Base-by-base conservation (phyloP, 2,329 filamentous ascomycete genomes). In the Trichoderma breve region DNA sequence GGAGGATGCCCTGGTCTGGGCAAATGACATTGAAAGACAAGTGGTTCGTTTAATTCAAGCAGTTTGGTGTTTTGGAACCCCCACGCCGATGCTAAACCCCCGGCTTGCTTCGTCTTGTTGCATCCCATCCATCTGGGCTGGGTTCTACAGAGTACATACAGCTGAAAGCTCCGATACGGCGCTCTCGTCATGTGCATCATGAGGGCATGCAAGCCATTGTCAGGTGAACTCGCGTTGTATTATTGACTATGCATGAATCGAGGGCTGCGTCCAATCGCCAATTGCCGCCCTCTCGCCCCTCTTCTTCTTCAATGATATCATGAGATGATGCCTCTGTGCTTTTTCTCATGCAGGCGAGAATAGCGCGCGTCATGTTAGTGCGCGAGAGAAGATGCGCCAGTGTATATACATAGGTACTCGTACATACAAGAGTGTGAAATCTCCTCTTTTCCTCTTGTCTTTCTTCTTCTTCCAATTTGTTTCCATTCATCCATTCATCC, bases 101-200 rank as follows among this genome's bases (percentile, higher is more conserved):
- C 63, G 63, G 43, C 43, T 53, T 66, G 43, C 43, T 66, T 66
- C 43, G 64, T 60, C 57, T 60, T 43, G 39, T 43, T n/a, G 39
- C 15, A 34, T 12, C 30, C 12, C 34, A 39, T 43, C 39, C 18
- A n/a, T 9, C 15, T 43, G 39, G 15, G 36, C 39, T 43, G 39
- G 36, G 36, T 18, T 39, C 36, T 18, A 39, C 36, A 18, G 12
- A 12, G 34, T 36, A 36, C 34, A 36, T 39, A 51, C 18, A 60
- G 68, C 71, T 74, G 74, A 76, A 72, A 66, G 39, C 72, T 75
- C 75, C 74, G 73, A 76, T 75, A 75, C 74, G 75, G 71, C 65
- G 39, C 47, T 34, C n/a, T 32, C n/a, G 28, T 55, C 30, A 21
- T 66, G 61, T 43, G 26, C 36, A 64, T 64, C 36, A 21, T 28